These are phyloP conservation scores for Marasmius oreades DNA, from an alignment of 1,284 basidiomycete species.

Conservation along the genomic window DNA sequence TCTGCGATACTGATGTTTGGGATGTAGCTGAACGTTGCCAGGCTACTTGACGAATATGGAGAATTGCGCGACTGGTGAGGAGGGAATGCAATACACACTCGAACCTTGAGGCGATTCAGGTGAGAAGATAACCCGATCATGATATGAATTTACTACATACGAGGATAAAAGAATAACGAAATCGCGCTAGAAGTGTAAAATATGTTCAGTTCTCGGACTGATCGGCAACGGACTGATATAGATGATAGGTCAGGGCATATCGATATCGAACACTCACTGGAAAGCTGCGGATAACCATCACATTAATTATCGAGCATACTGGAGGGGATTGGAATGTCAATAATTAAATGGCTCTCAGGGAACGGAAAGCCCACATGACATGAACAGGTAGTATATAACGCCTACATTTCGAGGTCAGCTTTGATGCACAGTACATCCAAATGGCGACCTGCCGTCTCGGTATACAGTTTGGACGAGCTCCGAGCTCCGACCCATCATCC, in stretches of 20 bases:
- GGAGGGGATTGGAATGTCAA: not conserved
- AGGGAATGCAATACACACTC: slow-evolving; percentile 19
- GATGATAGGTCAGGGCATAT: too few species aligned
- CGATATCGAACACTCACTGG: too few species aligned
- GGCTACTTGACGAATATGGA: not conserved
- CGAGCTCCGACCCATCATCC: not conserved
- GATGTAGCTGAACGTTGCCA: not conserved
- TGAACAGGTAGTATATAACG: not conserved
- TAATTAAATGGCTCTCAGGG: too few species aligned
- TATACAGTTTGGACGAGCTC: not conserved
- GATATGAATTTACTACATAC: not conserved
- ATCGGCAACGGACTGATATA: too few species aligned
- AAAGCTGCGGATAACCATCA: not conserved
- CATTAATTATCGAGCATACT: not conserved
- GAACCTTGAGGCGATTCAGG: slow-evolving; percentile 18
- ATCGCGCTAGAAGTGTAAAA: not conserved
- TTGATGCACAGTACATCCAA: not conserved
- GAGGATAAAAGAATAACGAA: not conserved
- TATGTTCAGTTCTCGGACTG: too few species aligned
- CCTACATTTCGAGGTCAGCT: not conserved
- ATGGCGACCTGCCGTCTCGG: not conserved
- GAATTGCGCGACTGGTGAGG: slow-evolving; percentile 16
- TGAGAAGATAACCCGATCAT: not conserved
- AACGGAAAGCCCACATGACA: not conserved
- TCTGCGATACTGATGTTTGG: too few species aligned